Conservation (phyloP, 768 basidiomycete species). For the Suillus lakei region DNA sequence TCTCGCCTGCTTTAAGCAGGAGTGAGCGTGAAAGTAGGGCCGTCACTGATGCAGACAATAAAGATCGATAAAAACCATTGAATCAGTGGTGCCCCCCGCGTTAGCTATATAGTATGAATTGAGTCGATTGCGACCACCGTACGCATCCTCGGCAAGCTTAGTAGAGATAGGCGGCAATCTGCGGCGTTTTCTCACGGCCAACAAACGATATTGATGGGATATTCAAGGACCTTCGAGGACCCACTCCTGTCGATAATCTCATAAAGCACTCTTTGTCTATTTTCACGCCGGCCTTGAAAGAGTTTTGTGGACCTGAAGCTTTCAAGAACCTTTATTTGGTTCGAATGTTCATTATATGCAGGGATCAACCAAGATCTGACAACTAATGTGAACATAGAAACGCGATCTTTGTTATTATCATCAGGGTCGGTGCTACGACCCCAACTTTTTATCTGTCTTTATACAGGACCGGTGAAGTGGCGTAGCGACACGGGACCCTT, state of each 20-base stretch:
- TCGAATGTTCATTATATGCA: neutral
- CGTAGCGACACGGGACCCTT: neutral
- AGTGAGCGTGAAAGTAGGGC: too few relatives aligned
- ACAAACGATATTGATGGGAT: neutral
- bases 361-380: neutral
- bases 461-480: neutral
- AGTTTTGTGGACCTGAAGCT: neutral
- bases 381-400: neutral
- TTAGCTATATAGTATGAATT: too few relatives aligned
- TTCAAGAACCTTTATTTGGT: neutral
- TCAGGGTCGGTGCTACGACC: neutral
- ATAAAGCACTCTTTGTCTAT: neutral
- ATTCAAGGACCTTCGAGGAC: conserved; percentile 1
- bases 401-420: neutral
- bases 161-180: too few relatives aligned
- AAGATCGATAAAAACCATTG: too few relatives aligned
- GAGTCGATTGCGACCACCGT: too few relatives aligned
- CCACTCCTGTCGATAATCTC: conserved; percentile 1
- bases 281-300: neutral
- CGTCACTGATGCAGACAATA: too few relatives aligned
- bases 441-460: neutral
- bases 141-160: too few relatives aligned
- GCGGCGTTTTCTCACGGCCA: neutral
- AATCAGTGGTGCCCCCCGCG: too few relatives aligned
- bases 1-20: neutral